phyloP scores from a whole-genome alignment of 2,329 filamentous ascomycete genomes.

The Calonectria montana region DNA sequence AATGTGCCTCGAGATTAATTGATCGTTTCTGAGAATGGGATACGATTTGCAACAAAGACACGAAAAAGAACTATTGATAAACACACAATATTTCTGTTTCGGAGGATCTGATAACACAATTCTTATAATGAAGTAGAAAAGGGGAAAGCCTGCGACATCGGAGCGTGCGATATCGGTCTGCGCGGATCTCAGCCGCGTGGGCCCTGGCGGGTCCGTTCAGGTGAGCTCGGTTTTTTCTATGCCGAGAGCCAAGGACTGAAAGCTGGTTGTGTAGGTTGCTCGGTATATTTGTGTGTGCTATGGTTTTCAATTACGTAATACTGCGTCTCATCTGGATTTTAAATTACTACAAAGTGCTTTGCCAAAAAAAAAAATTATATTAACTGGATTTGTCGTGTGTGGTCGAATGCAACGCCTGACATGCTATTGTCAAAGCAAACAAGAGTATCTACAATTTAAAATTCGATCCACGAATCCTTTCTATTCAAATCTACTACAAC shows the following conservation, averaged over 20 bases:
- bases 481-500: no score
- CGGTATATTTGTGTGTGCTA: neutral
- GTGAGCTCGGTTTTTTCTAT: neutral
- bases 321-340: no score
- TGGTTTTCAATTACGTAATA: no score
- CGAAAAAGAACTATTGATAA: neutral
- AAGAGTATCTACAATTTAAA: no score
- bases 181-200: neutral
- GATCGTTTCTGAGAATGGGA: neutral
- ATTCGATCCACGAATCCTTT: no score
- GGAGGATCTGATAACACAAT: neutral
- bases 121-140: neutral
- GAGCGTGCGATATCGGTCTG: neutral
- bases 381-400: no score
- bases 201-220: neutral
- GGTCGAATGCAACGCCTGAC: no score
- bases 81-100: neutral
- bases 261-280: neutral
- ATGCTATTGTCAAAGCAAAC: no score
- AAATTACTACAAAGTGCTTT: no score
- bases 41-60: neutral
- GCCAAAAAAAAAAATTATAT: no score
- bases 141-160: neutral
- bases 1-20: no score
- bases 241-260: neutral